A percentile compares a stretch with the other conserved stretches of the same genome.
Evolutionary conservation across 2,329 filamentous ascomycete species (phyloP).

Genomic region (Aspergillus sp.): DNA sequence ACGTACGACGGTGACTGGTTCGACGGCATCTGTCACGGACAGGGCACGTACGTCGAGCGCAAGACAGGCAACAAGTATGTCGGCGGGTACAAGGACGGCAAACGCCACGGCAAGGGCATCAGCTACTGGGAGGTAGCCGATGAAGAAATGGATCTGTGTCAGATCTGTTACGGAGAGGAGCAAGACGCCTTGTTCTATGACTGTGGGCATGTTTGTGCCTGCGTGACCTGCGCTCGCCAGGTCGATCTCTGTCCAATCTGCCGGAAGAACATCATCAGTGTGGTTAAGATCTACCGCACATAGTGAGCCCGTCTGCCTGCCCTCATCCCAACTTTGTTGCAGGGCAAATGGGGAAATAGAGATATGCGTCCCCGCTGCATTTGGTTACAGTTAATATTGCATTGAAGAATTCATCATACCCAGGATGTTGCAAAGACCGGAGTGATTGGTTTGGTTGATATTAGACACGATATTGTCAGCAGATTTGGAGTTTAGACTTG

Average conservation of each 20-base stretch:
- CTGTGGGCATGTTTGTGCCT: constrained; percentile 65
- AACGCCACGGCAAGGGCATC: constrained; percentile 63
- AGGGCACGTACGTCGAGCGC: constrained; percentile 58
- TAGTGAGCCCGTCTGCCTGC: constrained; percentile 17
- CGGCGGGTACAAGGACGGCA: constrained; percentile 62
- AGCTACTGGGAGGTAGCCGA: constrained; percentile 65
- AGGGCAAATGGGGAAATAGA: not conserved
- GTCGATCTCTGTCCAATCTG: constrained; percentile 65
- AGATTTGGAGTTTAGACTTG: not conserved
- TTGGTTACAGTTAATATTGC: constrained; percentile 12
- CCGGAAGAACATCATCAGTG: constrained; percentile 57
- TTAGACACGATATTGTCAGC: not conserved
- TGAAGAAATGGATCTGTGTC: constrained; percentile 60
- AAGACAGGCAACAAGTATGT: constrained; percentile 63
- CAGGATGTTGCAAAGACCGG: constrained; percentile 13
- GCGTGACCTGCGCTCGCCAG: constrained; percentile 59
- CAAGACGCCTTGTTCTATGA: constrained; percentile 64
- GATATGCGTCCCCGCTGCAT: not conserved
- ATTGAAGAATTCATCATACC: constrained; percentile 24
- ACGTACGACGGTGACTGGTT: constrained; percentile 51
- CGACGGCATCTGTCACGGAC: constrained; percentile 54
- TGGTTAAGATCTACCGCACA: constrained; percentile 59
- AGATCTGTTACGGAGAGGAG: constrained; percentile 64
- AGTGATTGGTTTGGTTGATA: constrained; percentile 3
- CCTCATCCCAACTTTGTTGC: too few relatives aligned